phyloP scores from a whole-genome alignment of 2,329 filamentous ascomycete genomes.

The Colletotrichum eremochloae region DNA sequence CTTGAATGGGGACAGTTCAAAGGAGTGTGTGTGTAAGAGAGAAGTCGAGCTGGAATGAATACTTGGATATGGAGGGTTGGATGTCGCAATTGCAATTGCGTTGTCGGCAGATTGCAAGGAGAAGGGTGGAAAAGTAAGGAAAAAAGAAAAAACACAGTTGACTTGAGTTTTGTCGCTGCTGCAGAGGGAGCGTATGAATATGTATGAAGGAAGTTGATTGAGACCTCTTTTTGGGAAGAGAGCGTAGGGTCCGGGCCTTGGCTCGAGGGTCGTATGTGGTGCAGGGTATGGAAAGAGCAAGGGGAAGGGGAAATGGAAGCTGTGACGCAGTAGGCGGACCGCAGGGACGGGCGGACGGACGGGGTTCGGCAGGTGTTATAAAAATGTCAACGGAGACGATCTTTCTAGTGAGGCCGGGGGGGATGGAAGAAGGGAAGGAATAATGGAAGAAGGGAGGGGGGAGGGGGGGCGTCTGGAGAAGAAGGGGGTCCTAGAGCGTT shows the following conservation, averaged over 20 bases:
- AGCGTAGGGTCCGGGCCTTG: slow-evolving; percentile 29
- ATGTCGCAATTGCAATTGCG: slow-evolving; percentile 1
- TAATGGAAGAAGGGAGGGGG: slow-evolving; percentile 13
- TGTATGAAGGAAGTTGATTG: slow-evolving; percentile 14
- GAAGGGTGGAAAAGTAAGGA: slow-evolving; percentile 20
- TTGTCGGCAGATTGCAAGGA: slow-evolving; percentile 28
- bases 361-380: slow-evolving; percentile 42
- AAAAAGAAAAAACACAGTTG: slow-evolving; percentile 33
- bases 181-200: slow-evolving; percentile 37
- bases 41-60: neutral
- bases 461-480: slow-evolving; percentile 16
- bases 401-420: slow-evolving; percentile 41
- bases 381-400: slow-evolving; percentile 42
- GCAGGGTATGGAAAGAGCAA: slow-evolving; percentile 12
- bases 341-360: slow-evolving; percentile 36
- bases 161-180: slow-evolving; percentile 16
- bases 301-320: slow-evolving; percentile 32
- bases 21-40: neutral
- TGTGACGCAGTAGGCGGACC: slow-evolving; percentile 40
- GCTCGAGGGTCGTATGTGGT: slow-evolving; percentile 8
- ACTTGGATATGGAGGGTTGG: slow-evolving; percentile 17
- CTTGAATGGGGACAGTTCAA: neutral
- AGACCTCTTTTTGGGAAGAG: neutral
- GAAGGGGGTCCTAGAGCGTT: slow-evolving; percentile 5
- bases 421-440: slow-evolving; percentile 17